These are phyloP conservation scores for Camellia sinensis DNA, from an alignment of 148 eudicot genomes.

Conservation along the genomic window DNA sequence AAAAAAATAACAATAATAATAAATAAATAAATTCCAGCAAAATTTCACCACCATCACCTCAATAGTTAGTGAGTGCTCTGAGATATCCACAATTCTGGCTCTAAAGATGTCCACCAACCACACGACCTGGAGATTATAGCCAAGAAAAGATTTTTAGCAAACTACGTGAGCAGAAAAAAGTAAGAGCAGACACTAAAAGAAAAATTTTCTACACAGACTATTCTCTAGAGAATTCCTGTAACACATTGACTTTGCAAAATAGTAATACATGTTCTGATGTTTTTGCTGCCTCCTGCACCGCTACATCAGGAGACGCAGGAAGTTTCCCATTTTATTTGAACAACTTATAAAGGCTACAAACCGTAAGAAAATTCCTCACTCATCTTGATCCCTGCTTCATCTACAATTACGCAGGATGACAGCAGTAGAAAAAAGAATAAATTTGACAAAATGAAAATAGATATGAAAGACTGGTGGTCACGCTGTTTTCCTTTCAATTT, in stretches of 20 bases:
- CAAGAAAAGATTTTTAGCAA: background rate
- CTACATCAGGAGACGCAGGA: background rate
- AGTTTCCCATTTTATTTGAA: background rate
- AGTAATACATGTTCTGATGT: background rate
- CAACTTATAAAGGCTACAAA: background rate
- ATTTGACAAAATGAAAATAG: background rate
- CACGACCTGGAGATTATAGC: conserved; percentile 42
- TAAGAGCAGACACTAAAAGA: background rate
- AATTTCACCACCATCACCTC: conserved; percentile 41
- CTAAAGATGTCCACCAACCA: conserved; percentile 70
- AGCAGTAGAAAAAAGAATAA: background rate
- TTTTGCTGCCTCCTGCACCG: conserved; percentile 1
- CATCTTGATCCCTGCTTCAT: background rate
- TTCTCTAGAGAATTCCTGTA: background rate
- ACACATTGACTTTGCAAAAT: background rate
- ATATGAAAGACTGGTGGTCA: background rate
- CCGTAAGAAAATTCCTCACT: background rate
- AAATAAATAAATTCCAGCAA: background rate
- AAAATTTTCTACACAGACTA: background rate
- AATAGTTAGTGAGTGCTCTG: conserved; percentile 53
- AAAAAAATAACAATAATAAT: background rate
- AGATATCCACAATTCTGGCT: conserved; percentile 64
- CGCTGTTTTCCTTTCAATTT: background rate
- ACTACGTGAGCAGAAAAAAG: background rate
- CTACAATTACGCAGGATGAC: background rate